Evolutionary conservation across 2,329 filamentous ascomycete species (phyloP), one percentile per base, ranked within the genome.

Genomic region (Pseudogymnoascus sp.): DNA sequence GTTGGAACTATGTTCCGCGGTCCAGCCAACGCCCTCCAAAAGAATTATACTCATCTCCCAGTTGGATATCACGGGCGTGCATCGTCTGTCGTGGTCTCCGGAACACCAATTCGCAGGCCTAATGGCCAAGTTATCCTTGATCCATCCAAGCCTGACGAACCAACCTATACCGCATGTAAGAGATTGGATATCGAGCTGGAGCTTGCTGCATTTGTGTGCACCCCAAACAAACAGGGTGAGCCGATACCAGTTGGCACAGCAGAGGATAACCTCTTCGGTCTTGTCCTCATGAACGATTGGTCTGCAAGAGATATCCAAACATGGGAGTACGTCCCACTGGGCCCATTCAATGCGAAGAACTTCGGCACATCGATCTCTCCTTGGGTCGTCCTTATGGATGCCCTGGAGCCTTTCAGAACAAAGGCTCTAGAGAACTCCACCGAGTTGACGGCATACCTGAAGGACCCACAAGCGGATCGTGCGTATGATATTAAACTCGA

Each of bases 231-330:
- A 1, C 78, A 91, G 70, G 89, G 90, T 6, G 77, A 82, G 62
- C 82, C 85, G 0, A 80, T 95, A 19, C 75, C 79, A 0, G 82
- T 93, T 21, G 76, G 78, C 2, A 77, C 87, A 13, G 90, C 90
- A 0, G 85, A 87, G 62, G 82, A 90, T 17, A 81, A 86, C 69
- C 80, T 96, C 28, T 95, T 95, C 71, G 91, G 91, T 13, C 80
- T 91, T 26, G 90, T 95, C 0, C 76, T 96, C 64, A 83, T 96
- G 80, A 96, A 96, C 69, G 91, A 96, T 75, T 96, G 91, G 91
- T 91, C 87, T 63, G 90, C 90, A 4, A 80, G 90, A 67, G 90
- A 95, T 69, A 87, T 95, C 60, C 91, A 96, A 73, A 83, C 83
- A 0, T 95, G 89, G 89, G 91, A 96, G 75, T 93, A 93, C 68